These are phyloP conservation scores for Jaenimonas drosophilae DNA, from an alignment of 208 protist species.

Conservation along the genomic window DNA sequence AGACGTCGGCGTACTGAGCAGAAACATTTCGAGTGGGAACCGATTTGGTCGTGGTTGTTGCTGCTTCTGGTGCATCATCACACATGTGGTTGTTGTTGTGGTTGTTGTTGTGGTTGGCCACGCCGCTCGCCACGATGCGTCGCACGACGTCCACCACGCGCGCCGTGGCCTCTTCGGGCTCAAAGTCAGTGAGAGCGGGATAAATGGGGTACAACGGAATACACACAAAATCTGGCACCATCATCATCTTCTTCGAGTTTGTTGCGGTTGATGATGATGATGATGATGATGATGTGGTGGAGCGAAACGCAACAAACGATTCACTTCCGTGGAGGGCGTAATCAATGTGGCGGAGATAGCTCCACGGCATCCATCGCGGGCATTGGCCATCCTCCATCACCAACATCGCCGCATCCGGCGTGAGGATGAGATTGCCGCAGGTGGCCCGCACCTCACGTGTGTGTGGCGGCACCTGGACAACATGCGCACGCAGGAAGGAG, in stretches of 20 bases:
- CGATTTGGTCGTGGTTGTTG: slow-evolving; percentile 22
- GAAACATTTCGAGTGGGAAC: slow-evolving; percentile 23
- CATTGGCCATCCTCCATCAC: slow-evolving; percentile 30
- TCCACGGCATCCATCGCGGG: slow-evolving; percentile 27
- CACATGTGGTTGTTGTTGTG: too few species aligned
- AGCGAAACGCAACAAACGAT: slow-evolving; percentile 25
- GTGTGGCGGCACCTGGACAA: too few species aligned
- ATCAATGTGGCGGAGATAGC: slow-evolving; percentile 28
- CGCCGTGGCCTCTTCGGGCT: slow-evolving; percentile 26
- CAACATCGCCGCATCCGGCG: slow-evolving; percentile 27
- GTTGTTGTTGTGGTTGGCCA: slow-evolving; percentile 7
- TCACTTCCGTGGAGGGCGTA: slow-evolving; percentile 24
- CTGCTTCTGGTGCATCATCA: slow-evolving; percentile 13
- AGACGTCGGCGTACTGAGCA: slow-evolving; percentile 15
- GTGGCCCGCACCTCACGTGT: slow-evolving; percentile 30
- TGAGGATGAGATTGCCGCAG: slow-evolving; percentile 26
- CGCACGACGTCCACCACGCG: slow-evolving; percentile 27
- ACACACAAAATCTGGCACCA: too few species aligned
- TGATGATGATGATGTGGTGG: slow-evolving; percentile 30
- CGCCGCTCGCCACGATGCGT: slow-evolving; percentile 24
- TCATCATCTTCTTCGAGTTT: too few species aligned
- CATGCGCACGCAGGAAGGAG: slow-evolving; percentile 4
- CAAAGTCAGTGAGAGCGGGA: slow-evolving; percentile 23
- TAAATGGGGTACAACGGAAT: too few species aligned
- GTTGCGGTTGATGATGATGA: too few species aligned